Evolutionary conservation across 371 early-diverging fungal species (phyloP).

Genomic region (Mucor piriformis): DNA sequence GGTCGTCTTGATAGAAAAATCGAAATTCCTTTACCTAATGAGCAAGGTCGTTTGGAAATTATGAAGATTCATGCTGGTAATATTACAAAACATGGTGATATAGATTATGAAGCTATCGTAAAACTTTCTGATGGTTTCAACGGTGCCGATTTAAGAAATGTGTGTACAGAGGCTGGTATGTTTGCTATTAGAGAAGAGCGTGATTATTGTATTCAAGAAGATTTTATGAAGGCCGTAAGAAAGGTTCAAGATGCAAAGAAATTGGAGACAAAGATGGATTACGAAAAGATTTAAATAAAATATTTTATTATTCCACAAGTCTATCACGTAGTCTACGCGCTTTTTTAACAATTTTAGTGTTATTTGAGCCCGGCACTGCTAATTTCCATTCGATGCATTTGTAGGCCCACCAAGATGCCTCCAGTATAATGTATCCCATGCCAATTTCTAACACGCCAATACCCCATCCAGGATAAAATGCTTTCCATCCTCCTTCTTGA

Average conservation of each 20-base stretch:
- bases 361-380: conserved; percentile 13
- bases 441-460: conserved; percentile 41
- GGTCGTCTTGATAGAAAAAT: conserved; percentile 99
- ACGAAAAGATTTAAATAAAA: conserved; percentile 75
- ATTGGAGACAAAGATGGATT: conserved; percentile 97
- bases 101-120: conserved; percentile 97
- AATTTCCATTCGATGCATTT: conserved; percentile 35
- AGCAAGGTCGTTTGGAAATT: conserved; percentile 94
- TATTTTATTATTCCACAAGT: not conserved
- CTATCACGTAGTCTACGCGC: conserved; percentile 27
- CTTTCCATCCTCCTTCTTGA: conserved; percentile 46
- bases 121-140: conserved; percentile 99
- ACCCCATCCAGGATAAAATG: conserved; percentile 52
- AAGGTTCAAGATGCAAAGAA: conserved; percentile 99
- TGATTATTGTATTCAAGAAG: conserved; percentile 97
- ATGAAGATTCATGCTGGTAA: conserved; percentile 95
- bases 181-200: conserved; percentile 99
- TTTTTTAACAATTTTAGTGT: conserved; percentile 22
- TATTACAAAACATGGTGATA: conserved; percentile 95
- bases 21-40: conserved; percentile 95
- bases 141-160: conserved; percentile 99
- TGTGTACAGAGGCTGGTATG: conserved; percentile 99
- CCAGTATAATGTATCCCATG: conserved; percentile 41
- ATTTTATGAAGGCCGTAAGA: conserved; percentile 99
- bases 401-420: conserved; percentile 48